Percentiles rank a stretch among this genome's conserved stretches.
These are phyloP conservation scores for Lasiodiplodia sp. DNA, from an alignment of 2,329 filamentous ascomycete genomes.

Conservation along the genomic window DNA sequence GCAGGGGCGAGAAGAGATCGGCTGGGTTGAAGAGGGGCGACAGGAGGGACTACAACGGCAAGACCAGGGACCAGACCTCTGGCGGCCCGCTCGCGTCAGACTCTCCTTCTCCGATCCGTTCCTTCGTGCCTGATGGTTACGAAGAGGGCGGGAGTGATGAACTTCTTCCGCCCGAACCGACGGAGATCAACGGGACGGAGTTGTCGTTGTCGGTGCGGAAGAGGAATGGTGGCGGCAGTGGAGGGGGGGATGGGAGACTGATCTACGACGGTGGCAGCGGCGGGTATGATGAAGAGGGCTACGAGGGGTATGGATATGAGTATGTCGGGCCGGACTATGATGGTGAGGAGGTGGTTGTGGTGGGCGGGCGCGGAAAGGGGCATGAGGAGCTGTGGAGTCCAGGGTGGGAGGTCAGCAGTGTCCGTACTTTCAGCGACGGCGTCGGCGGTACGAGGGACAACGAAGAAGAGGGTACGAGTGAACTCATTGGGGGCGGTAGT, in stretches of 20 bases:
- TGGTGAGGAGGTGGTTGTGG: neutral
- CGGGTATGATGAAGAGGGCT: neutral
- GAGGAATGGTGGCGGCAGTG: neutral
- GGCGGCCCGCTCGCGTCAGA: no score
- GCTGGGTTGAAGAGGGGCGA: neutral
- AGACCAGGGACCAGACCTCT: no score
- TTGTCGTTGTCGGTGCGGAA: neutral
- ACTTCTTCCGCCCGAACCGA: neutral
- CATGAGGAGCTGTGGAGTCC: neutral
- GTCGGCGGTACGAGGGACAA: neutral
- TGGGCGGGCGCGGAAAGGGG: neutral
- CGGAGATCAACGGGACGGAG: conserved; percentile 1
- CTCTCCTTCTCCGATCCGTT: neutral
- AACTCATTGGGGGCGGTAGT: neutral
- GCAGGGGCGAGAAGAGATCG: neutral
- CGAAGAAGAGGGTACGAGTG: neutral
- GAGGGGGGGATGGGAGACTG: neutral
- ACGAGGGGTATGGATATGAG: neutral
- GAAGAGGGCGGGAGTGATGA: neutral
- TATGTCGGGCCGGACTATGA: neutral
- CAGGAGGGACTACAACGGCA: neutral
- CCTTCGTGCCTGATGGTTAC: neutral
- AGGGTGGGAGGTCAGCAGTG: conserved; percentile 5
- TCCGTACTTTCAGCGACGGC: neutral
- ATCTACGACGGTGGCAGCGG: neutral